These are phyloP conservation scores for Cudoniella acicularis DNA, from an alignment of 495 filamentous ascomycete genomes.

Conservation along the genomic window DNA sequence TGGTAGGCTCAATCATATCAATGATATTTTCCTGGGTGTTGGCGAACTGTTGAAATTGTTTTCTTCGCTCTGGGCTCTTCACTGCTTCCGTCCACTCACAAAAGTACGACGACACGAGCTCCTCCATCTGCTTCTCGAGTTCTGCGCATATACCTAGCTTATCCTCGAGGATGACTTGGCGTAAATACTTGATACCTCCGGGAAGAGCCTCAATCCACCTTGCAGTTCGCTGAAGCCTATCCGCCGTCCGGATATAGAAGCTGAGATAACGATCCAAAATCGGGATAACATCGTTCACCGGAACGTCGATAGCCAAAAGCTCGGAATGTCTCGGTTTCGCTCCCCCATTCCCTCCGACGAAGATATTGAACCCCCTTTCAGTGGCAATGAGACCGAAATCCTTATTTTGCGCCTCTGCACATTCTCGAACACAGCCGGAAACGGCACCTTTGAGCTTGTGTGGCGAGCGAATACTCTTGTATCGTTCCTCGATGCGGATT, in stretches of 20 bases:
- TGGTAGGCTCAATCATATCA: slow-evolving; percentile 65
- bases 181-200: slow-evolving; percentile 80
- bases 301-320: slow-evolving; percentile 84
- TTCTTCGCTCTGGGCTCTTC: slow-evolving; percentile 61
- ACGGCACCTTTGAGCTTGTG: slow-evolving; percentile 96
- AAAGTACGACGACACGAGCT: slow-evolving; percentile 83
- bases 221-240: slow-evolving; percentile 91
- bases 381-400: slow-evolving; percentile 95
- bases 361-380: slow-evolving; percentile 94
- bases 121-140: slow-evolving; percentile 86
- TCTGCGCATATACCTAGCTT: slow-evolving; percentile 85
- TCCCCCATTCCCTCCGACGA: slow-evolving; percentile 90
- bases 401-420: slow-evolving; percentile 93
- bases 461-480: slow-evolving; percentile 86
- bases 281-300: slow-evolving; percentile 77
- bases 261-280: slow-evolving; percentile 90
- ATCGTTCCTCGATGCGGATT: slow-evolving; percentile 84
- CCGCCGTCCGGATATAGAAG: slow-evolving; percentile 96
- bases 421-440: slow-evolving; percentile 88
- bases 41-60: slow-evolving; percentile 80
- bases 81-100: slow-evolving; percentile 94
- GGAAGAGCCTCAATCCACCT: slow-evolving; percentile 89
- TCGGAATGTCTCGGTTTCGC: slow-evolving; percentile 82
- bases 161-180: slow-evolving; percentile 82
- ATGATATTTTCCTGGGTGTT: slow-evolving; percentile 70